Base-by-base conservation (phyloP, 495 filamentous ascomycete genomes). In the Bombardia bombarda region DNA sequence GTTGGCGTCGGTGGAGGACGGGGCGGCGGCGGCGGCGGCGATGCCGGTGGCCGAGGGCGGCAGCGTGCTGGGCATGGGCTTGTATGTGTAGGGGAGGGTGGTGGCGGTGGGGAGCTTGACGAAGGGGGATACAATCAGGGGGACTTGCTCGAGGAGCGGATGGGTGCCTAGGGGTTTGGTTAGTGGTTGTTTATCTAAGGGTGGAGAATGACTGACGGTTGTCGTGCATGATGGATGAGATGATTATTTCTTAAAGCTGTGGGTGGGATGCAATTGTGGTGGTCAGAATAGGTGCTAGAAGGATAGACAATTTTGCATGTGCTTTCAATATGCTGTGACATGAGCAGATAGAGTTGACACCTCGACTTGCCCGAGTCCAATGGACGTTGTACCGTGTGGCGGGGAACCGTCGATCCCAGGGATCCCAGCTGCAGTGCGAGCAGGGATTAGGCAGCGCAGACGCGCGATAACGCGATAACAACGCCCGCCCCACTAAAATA, bases 51-150 rank as follows among this genome's bases (percentile, higher is more conserved):
- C 73, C 9, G 88, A 87, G 1, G 84, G 82, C 0, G 92, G 92
- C 0, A 98, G 74, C 1, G 86, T 83, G 5, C 85, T 87, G 0
- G 92, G 82, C 48, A 98, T 81, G 4, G 80, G 72, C 57, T 87
- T 89, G 77, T 96, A 98, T 33, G 84, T 94, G 68, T 96, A 97
- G 24, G 92, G 92, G 2, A 98, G 79, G 2, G 92, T 95, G 35
- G 89, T 83, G 20, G 92, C 82, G 7, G 84, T 80, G 22, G 93
- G 92, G 30, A 97, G 86, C 46, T 80, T 84, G 62, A 96, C 80
- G 72, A 95, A 95, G 19, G 92, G 92, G 23, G 90, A 95, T 42
- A 96, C 88, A 46, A 87, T 90, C 38, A 97, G 74, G 40, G 90
- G 86, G 40, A 96, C 77, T 65, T 98, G 92, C 47, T 86, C 85